Percentiles rank a stretch among this genome's conserved stretches.
Conservation (phyloP, 345 rosid genomes). For the Sisymbrium irio region DNA sequence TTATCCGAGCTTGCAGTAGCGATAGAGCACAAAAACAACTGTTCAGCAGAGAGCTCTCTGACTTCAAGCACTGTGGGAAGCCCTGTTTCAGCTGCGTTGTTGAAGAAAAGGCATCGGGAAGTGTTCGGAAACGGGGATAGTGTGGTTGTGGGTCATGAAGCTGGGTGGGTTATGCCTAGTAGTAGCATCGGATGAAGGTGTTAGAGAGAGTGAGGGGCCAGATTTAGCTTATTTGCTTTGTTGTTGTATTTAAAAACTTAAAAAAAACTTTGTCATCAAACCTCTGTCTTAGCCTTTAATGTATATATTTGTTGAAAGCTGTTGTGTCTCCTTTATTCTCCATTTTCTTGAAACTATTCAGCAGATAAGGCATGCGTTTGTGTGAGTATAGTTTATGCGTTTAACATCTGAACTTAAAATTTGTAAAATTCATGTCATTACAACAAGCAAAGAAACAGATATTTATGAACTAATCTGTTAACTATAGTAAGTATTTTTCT, state of each 20-base stretch:
- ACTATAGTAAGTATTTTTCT: too few species aligned
- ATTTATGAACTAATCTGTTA: too few species aligned
- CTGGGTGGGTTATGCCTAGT: conserved; percentile 72
- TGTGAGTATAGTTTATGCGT: too few species aligned
- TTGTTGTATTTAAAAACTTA: conserved; percentile 17
- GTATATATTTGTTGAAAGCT: not conserved
- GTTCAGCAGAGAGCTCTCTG: conserved; percentile 74
- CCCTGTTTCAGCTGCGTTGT: conserved; percentile 47
- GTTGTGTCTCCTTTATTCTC: not conserved
- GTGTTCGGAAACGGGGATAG: conserved; percentile 48
- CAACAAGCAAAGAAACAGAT: too few species aligned
- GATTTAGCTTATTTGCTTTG: not conserved
- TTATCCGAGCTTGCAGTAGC: conserved; percentile 66
- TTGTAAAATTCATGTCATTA: too few species aligned
- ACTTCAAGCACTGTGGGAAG: conserved; percentile 51
- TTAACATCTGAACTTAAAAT: too few species aligned
- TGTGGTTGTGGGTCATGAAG: conserved; percentile 42
- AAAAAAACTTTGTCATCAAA: not conserved
- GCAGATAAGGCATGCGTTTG: too few species aligned
- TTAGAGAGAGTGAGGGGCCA: not conserved
- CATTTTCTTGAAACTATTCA: too few species aligned
- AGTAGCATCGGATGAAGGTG: conserved; percentile 22
- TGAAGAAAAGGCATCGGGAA: conserved; percentile 63
- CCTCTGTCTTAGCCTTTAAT: not conserved
- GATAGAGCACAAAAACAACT: conserved; percentile 49